phyloP scores from a whole-genome alignment of 768 basidiomycete species.

The Calocera viscosa region DNA sequence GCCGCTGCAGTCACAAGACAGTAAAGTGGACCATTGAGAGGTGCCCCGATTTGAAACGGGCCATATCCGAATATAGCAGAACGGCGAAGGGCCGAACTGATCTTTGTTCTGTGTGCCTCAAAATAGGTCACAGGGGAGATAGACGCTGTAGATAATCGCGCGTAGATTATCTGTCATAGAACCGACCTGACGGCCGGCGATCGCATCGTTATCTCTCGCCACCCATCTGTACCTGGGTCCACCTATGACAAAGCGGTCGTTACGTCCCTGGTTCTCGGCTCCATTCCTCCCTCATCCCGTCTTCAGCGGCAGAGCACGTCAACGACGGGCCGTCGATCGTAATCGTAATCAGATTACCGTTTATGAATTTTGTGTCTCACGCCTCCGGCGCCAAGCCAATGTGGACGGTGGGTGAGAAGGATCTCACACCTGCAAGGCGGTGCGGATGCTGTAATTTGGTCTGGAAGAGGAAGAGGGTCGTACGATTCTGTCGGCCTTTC shows the following conservation, averaged over 20 bases:
- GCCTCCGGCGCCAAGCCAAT: not conserved
- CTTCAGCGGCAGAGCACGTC: not conserved
- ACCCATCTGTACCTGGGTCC: not conserved
- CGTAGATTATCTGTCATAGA: not conserved
- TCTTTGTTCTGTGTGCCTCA: not conserved
- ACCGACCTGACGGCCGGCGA: not conserved
- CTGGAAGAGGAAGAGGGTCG: not conserved
- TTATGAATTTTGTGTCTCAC: not conserved
- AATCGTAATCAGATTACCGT: slow-evolving; percentile 5
- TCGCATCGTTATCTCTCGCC: not conserved
- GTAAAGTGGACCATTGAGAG: no score
- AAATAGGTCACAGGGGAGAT: not conserved
- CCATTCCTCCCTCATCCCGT: not conserved
- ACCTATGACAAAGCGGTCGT: not conserved
- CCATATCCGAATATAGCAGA: no score
- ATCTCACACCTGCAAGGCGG: not conserved
- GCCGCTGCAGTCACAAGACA: no score
- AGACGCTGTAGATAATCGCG: slow-evolving; percentile 8
- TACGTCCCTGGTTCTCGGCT: not conserved
- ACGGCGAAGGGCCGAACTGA: no score
- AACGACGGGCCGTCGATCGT: not conserved
- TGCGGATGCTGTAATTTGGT: not conserved
- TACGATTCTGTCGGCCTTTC: slow-evolving; percentile 5
- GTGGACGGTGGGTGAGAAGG: not conserved
- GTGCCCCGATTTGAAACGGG: no score